These are phyloP conservation scores for Helichrysum umbraculigerum DNA, from an alignment of 129 eudicot genomes.

Conservation along the genomic window DNA sequence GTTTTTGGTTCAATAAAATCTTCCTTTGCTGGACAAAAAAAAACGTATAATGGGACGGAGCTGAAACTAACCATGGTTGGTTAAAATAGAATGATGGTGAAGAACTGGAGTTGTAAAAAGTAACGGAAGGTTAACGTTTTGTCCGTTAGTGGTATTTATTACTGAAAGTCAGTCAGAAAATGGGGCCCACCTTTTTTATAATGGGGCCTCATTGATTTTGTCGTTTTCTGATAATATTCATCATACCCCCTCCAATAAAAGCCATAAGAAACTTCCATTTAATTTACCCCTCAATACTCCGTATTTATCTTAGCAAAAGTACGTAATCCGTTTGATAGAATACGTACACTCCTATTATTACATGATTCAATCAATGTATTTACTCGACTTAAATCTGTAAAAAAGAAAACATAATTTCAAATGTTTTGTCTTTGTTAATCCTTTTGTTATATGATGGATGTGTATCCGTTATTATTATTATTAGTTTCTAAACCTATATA, in stretches of 20 bases:
- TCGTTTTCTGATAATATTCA: conserved; percentile 27
- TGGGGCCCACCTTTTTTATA: conserved; percentile 14
- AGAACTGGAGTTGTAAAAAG: conserved; percentile 2
- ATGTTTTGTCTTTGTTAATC: too few species aligned
- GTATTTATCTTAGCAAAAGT: neutral
- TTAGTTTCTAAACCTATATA: too few species aligned
- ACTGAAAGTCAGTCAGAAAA: conserved; percentile 28
- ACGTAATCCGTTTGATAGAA: neutral
- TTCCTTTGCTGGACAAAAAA: too few species aligned
- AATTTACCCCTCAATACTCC: neutral
- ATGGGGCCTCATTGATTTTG: conserved; percentile 18
- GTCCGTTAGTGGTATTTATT: conserved; percentile 27
- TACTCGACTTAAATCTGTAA: too few species aligned
- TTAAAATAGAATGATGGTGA: neutral
- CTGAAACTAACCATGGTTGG: too few species aligned
- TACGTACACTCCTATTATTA: neutral
- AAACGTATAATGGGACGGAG: too few species aligned
- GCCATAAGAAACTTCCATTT: neutral
- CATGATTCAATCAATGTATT: neutral
- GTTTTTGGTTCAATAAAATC: too few species aligned
- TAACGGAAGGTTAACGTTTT: conserved; percentile 27
- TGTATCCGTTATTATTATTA: too few species aligned
- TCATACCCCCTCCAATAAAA: conserved; percentile 21
- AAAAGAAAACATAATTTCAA: too few species aligned
- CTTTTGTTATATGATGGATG: too few species aligned